These are phyloP conservation scores for Chlorociboria aeruginascens DNA, from an alignment of 495 filamentous ascomycete genomes.

Conservation along the genomic window DNA sequence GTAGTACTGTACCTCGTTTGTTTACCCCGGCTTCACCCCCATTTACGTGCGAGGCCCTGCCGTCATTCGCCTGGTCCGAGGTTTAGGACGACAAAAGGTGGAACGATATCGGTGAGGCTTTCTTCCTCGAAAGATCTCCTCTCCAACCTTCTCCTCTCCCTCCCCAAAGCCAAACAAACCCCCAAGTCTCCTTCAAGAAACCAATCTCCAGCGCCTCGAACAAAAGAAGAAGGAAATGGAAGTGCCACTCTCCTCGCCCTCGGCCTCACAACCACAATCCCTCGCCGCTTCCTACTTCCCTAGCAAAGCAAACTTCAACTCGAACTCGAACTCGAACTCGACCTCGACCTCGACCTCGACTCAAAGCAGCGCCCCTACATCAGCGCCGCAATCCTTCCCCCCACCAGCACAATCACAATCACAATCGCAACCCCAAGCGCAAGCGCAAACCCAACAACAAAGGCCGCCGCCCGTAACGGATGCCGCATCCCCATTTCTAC, in stretches of 20 bases:
- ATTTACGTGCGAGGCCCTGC: no score
- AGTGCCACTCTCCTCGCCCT: conserved; percentile 16
- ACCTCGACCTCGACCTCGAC: not conserved
- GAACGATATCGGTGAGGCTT: no score
- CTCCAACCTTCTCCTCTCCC: not conserved
- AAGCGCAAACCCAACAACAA: not conserved
- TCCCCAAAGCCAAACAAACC: not conserved
- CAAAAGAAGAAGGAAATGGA: conserved; percentile 17
- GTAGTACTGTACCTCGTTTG: no score
- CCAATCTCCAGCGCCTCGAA: not conserved
- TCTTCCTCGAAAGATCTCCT: no score
- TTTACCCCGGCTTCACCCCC: no score
- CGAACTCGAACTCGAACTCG: not conserved
- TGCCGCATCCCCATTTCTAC: conserved; percentile 50
- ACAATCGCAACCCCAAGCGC: not conserved
- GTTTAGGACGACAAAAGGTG: no score
- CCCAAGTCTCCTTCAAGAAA: not conserved
- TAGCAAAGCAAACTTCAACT: not conserved
- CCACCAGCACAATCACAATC: conserved; percentile 1
- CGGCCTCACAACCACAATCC: conserved; percentile 7
- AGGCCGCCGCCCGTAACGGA: conserved; percentile 20
- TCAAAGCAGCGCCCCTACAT: conserved; percentile 4
- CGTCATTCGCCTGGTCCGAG: no score
- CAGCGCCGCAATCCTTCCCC: conserved; percentile 1
- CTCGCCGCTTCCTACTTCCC: not conserved